Percentiles rank a stretch among this genome's conserved stretches.
phyloP scores from a whole-genome alignment of 345 rosid genomes.

The Euphorbia lathyris region DNA sequence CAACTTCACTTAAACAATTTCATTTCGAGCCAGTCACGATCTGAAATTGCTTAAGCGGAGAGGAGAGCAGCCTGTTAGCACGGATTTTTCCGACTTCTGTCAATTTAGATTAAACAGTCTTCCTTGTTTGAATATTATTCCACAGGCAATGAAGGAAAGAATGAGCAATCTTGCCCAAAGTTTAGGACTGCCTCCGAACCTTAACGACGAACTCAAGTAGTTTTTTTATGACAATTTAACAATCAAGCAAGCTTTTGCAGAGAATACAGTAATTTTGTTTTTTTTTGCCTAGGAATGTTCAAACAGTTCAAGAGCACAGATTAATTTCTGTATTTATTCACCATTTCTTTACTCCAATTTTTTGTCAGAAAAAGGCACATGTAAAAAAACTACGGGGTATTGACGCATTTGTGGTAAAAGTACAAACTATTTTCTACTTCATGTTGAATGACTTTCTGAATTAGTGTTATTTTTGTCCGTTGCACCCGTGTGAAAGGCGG shows the following conservation, averaged over 20 bases:
- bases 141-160: conserved; percentile 16
- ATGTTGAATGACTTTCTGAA: too few species aligned
- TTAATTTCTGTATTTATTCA: neutral
- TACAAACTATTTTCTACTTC: too few species aligned
- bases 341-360: neutral
- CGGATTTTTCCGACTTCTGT: too few species aligned
- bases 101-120: too few species aligned
- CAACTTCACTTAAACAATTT: neutral
- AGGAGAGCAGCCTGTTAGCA: too few species aligned
- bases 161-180: conserved; percentile 26
- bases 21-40: too few species aligned
- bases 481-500: too few species aligned
- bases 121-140: neutral
- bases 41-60: too few species aligned
- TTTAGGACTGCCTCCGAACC: conserved; percentile 26
- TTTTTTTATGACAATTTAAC: neutral
- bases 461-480: too few species aligned
- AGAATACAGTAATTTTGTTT: neutral
- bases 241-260: neutral
- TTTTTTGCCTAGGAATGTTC: neutral
- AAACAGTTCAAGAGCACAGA: neutral
- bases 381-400: neutral
- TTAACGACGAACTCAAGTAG: conserved; percentile 15
- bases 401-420: too few species aligned
- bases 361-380: neutral